Conservation (phyloP, 352 stramenopile species). For the Phytopythium montanum region DNA sequence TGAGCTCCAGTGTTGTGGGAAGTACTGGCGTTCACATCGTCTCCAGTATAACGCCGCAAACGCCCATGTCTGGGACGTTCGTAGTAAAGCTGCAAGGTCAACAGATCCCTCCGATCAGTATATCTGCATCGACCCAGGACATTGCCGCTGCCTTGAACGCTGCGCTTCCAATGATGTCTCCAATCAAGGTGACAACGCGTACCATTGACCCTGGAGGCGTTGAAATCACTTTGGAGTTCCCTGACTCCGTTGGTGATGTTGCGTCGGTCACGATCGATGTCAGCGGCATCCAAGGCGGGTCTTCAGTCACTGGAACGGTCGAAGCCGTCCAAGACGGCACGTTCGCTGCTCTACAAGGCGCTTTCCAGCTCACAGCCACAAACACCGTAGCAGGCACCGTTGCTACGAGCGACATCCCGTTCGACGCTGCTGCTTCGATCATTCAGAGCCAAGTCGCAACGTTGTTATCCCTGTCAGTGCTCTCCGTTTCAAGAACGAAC, state of each 20-base stretch:
- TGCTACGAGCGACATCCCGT: neutral
- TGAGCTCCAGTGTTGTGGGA: slow-evolving; percentile 18
- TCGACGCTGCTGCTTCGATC: slow-evolving; percentile 4
- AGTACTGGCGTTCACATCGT: slow-evolving; percentile 16
- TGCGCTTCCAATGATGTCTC: neutral
- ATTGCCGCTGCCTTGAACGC: slow-evolving; percentile 9
- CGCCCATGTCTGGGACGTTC: slow-evolving; percentile 17
- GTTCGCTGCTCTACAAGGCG: slow-evolving; percentile 14
- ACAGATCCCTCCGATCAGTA: neutral
- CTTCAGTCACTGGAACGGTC: slow-evolving; percentile 10
- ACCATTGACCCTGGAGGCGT: neutral
- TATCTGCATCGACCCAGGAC: slow-evolving; percentile 1
- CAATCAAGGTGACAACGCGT: neutral
- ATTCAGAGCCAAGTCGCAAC: slow-evolving; percentile 18
- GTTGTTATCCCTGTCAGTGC: slow-evolving; percentile 8
- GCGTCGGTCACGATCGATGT: slow-evolving; percentile 13
- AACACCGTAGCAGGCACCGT: neutral
- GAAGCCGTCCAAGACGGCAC: slow-evolving; percentile 25
- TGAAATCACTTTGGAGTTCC: slow-evolving; percentile 15
- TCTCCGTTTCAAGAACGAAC: neutral
- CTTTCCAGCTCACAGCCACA: neutral
- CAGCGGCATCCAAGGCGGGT: slow-evolving; percentile 15
- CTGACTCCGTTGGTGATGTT: slow-evolving; percentile 19
- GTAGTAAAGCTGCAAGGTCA: slow-evolving; percentile 11
- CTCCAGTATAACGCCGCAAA: slow-evolving; percentile 15